phyloP scores from a whole-genome alignment of 2,329 filamentous ascomycete species.

The Arthrobotrys iridis region DNA sequence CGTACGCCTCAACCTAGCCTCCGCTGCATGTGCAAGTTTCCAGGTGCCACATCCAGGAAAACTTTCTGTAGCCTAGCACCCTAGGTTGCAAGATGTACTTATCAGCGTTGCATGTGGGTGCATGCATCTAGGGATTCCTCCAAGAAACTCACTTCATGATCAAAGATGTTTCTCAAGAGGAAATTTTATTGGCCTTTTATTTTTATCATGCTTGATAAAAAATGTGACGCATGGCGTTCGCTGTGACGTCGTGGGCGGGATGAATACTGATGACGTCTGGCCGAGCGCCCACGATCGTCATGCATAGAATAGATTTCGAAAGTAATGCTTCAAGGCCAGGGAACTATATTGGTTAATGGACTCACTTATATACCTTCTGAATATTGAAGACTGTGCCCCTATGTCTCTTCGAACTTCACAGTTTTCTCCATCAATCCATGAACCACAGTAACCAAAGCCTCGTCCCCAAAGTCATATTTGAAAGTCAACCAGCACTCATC shows the following conservation, averaged over 20 bases:
- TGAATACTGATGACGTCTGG: not conserved
- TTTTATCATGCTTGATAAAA: not conserved
- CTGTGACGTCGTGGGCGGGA: not conserved
- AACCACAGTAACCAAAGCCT: not conserved
- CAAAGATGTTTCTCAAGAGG: not conserved
- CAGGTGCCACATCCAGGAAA: slow-evolving; percentile 10
- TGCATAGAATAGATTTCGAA: not conserved
- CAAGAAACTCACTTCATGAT: slow-evolving; percentile 17
- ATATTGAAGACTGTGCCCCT: not conserved
- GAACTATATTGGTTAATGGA: not conserved
- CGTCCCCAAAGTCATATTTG: too few species aligned
- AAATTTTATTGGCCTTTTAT: not conserved
- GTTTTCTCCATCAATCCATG: not conserved
- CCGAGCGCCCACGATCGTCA: not conserved
- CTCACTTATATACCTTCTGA: not conserved
- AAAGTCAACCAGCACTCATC: not conserved
- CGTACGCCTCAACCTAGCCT: slow-evolving; percentile 20
- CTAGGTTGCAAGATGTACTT: not conserved
- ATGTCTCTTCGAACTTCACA: not conserved
- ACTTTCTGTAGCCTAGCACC: not conserved
- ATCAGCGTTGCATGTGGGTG: not conserved
- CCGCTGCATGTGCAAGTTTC: not conserved
- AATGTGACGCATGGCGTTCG: not conserved
- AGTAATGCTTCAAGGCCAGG: not conserved
- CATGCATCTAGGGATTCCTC: not conserved